Evolutionary conservation across 1,284 basidiomycete species (phyloP), one percentile per base, ranked within the genome.

Genomic region (Ustilago tritici): DNA sequence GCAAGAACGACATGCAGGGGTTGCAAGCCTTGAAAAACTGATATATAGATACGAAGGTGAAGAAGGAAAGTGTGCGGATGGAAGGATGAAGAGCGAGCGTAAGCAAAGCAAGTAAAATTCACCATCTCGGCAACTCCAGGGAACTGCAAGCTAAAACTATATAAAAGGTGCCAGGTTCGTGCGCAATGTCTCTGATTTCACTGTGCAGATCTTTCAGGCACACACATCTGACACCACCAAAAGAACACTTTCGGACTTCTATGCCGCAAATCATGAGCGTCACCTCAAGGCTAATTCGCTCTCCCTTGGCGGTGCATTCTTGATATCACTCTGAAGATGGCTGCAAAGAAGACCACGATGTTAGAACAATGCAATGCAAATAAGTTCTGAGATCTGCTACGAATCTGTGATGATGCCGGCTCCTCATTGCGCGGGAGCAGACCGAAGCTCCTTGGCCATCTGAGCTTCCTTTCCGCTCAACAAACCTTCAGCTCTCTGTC

Each of bases 381-480:
- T 54, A 31, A 23, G 2, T 9, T 32, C 11, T 28, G 35, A 52
- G 8, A 52, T 19, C 11, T 19, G 43, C 31, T 49, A 28, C 6
- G 14, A 32, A 5, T 15, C 23, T 12, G 43, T 15, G 14, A 31
- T 19, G 31, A 28, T 2, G 36, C 49, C 19, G 31, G 10, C 15
- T 15, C 28, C 19, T 59, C 49, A 76, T 28, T 76, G 74, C 34
- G 62, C 69, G 34, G 74, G 74, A 31, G 74, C 74, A 34, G 74
- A 68, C 11, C 74, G 43, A 15, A 76, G 56, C 46, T 70, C 67
- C 53, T 79, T 76, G 10, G 77, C 77, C 69, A 69, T 62, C 36
- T 70, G 70, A 41, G 74, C 77, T 28, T 76, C 74, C 23, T 50
- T 49, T 2, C 77, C 77, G 28, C 63, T 77, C 55, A 79, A 31